Evolutionary conservation across 2,329 filamentous ascomycete genomes (phyloP), one percentile per base, ranked within the genome.

Genomic region (Apiospora marii): DNA sequence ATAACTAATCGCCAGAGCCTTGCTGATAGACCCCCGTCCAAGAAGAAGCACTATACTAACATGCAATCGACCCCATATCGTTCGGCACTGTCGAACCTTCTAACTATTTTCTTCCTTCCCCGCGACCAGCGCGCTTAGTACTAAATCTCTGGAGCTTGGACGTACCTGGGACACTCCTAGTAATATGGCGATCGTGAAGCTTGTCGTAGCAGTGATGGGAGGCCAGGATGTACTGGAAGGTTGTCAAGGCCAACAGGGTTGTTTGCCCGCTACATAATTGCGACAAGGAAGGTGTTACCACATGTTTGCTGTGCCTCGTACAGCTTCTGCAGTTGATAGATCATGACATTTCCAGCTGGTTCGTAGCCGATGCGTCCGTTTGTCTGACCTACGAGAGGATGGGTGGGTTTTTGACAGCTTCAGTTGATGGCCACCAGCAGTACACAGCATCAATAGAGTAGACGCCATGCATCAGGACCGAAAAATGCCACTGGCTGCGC

Each of bases 1-100:
- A 14, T 64, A 64, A 64, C 58, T 64, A 64, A 64, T 64, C 58
- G 58, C 41, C 22, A n/a, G 58, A 64, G 58, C 58, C 58, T 64
- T 41, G 58, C 34, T 16, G 53, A 22, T 27, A 27, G 16, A 22
- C 44, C 53, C 53, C 34, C 53, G 53, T 61, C 30, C 30, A n/a
- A 30, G 14, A 34, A 61, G 16, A 41, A 41, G 37, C 37, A 41
- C 12, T 37, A 19, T 30, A 61, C 53, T 61, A 61, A 61, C 37
- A 61, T 61, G 19, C 24, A 12, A 37, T 12, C 19, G 8, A 61
- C 53, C 58, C 58, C 58, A 64, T 61, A n/a, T 22, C 30, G 30
- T 37, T 34, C 53, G 30, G 30, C 53, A 37, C 30, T n/a, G 30
- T 61, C 14, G 58, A 41, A 41, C 19, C 19, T 22, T n/a, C 58